Evolutionary conservation across 2,329 filamentous ascomycete genomes (phyloP).

Genomic region (Dothistroma septosporum): DNA sequence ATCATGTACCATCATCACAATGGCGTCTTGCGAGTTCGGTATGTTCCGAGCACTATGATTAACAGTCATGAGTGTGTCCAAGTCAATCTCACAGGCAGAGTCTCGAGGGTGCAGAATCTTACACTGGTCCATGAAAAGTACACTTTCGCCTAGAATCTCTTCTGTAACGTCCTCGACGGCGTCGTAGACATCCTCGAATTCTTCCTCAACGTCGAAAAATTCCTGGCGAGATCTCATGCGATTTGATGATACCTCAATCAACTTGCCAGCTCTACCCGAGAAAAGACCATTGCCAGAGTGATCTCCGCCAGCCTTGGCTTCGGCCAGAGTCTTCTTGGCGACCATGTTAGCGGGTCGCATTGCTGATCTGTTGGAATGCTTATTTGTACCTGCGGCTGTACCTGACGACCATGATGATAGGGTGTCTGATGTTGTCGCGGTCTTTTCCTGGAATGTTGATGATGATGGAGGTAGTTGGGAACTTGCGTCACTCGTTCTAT

Average conservation of each 20-base stretch:
- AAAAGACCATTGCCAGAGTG: background rate
- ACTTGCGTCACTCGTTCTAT: background rate
- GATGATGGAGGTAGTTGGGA: background rate
- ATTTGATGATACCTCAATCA: background rate
- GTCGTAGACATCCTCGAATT: constrained; percentile 15
- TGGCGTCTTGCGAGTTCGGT: constrained; percentile 1
- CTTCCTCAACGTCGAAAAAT: constrained; percentile 1
- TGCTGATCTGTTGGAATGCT: background rate
- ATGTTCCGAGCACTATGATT: constrained; percentile 9
- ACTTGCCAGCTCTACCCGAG: background rate
- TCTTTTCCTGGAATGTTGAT: background rate
- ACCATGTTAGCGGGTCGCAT: background rate
- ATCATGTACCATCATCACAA: constrained; percentile 3
- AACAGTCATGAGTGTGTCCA: constrained; percentile 14
- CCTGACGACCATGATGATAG: background rate
- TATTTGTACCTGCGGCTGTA: background rate
- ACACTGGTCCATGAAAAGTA: constrained; percentile 22
- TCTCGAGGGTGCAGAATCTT: constrained; percentile 13
- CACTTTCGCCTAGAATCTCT: constrained; percentile 14
- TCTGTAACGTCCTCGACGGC: constrained; percentile 18
- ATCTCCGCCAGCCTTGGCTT: background rate
- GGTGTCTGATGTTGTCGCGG: background rate
- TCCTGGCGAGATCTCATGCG: background rate
- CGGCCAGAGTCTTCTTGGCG: background rate
- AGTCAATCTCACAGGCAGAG: background rate